These are phyloP conservation scores for Aspergillus campestris DNA, from an alignment of 495 filamentous ascomycete species.

Conservation along the genomic window DNA sequence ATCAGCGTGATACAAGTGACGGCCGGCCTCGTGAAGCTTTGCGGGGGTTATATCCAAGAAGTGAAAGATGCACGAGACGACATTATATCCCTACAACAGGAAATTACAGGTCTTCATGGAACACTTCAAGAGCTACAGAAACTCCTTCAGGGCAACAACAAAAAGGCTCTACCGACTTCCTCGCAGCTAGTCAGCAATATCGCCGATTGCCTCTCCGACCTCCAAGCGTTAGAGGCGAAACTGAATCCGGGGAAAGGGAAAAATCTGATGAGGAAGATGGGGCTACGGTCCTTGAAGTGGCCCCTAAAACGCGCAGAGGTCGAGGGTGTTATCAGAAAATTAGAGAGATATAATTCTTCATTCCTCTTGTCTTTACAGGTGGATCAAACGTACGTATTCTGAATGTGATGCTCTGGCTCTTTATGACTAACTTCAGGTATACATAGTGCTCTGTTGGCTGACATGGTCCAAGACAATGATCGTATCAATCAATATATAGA, in stretches of 20 bases:
- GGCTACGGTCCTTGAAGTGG: conserved; percentile 23
- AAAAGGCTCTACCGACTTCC: conserved; percentile 11
- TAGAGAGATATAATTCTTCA: conserved; percentile 24
- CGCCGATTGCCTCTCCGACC: conserved; percentile 16
- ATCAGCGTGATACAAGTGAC: conserved; percentile 23
- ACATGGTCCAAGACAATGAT: no score
- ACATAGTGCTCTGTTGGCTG: conserved; percentile 14
- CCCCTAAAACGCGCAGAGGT: conserved; percentile 21
- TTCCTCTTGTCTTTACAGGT: conserved; percentile 22
- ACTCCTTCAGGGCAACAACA: conserved; percentile 11
- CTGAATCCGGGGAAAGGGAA: conserved; percentile 18
- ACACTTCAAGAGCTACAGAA: conserved; percentile 15
- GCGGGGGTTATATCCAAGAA: conserved; percentile 21
- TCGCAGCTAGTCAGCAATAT: conserved; percentile 13
- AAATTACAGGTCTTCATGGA: conserved; percentile 10
- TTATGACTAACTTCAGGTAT: conserved; percentile 8
- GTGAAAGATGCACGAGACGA: conserved; percentile 21
- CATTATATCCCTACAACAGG: conserved; percentile 14
- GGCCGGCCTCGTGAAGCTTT: conserved; percentile 19
- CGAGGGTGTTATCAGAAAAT: conserved; percentile 11
- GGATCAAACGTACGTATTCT: conserved; percentile 19
- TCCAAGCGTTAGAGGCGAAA: conserved; percentile 17
- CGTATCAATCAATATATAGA: conserved; percentile 1
- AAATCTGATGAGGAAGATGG: conserved; percentile 19
- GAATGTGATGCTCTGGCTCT: conserved; percentile 6